Percentiles rank a stretch among this genome's conserved stretches.
These are phyloP conservation scores for Entomortierella chlamydospora DNA, from an alignment of 192 early-diverging fungal genomes.

Conservation along the genomic window DNA sequence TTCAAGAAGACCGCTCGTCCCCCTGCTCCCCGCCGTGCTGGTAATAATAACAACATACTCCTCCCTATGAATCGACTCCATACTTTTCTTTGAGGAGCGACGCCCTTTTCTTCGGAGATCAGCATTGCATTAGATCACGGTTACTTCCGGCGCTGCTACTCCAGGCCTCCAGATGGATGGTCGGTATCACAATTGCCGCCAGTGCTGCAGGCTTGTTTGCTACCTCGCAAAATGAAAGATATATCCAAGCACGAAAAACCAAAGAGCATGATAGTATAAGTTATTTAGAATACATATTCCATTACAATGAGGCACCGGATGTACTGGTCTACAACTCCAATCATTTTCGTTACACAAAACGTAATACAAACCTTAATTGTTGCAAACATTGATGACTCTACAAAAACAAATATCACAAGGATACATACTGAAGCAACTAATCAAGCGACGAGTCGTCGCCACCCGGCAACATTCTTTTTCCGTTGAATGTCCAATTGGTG, in stretches of 20 bases:
- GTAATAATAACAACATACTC: conserved; percentile 54
- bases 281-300: too few relatives aligned
- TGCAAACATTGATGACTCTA: too few relatives aligned
- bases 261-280: neutral
- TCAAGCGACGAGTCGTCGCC: too few relatives aligned
- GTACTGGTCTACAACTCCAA: too few relatives aligned
- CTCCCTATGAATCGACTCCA: neutral
- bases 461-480: too few relatives aligned
- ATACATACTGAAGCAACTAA: too few relatives aligned
- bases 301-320: too few relatives aligned
- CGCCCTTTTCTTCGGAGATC: neutral
- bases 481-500: too few relatives aligned
- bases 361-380: too few relatives aligned
- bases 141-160: neutral
- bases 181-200: neutral
- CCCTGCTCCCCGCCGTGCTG: conserved; percentile 74
- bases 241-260: neutral
- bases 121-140: neutral
- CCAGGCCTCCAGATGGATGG: too few relatives aligned
- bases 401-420: too few relatives aligned
- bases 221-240: neutral
- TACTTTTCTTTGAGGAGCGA: neutral
- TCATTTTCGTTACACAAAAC: too few relatives aligned
- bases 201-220: neutral
- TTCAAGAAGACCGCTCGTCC: conserved; percentile 95